Evolutionary conservation across 2,329 filamentous ascomycete genomes (phyloP), one percentile per base, ranked within the genome.

Genomic region (Phaeosphaeriaceae sp.): DNA sequence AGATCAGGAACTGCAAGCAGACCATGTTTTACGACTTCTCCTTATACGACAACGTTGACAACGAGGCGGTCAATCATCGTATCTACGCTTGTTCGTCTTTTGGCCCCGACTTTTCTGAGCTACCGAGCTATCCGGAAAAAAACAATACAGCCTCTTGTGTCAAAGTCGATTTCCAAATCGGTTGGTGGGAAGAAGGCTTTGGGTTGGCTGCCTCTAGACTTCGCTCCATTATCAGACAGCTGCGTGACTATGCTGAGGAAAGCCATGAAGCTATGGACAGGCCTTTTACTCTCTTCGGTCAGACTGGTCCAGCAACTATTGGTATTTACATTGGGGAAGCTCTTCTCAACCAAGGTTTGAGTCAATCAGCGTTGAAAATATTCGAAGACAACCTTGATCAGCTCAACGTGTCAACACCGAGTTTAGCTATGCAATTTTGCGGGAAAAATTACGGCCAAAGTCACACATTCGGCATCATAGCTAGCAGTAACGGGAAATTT

Each of bases 381-480:
- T 36, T 44, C 21, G 42, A 36, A 29, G 42, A 44, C 33, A 44
- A 44, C 20, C 33, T 44, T 30, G 42, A 35, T 30, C 34, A 44
- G 13, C 33, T 44, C 30, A 44, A 44, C 35, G 21, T 44, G 17
- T 35, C 42, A 17, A 35, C 42, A 18, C 42, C 42, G 7, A 44
- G 42, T 26, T 42, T 42, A 17, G 39, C 39, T 17, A 32, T 46
- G 43, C 43, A 46, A 26, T 28, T 46, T 4, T 46, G 43, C 35
- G 34, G 29, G 15, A 28, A 20, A 11, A 23, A 29, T 2, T 37
- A 36, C 29, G 23, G 12, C 20, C 35, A 21, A 20, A 23, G n/a
- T 21, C 42, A 45, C 32, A 45, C 34, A 2, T 44, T 44, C 30
- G 30, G 41, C 18, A 15, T 44, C 30, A 26, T 44, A n/a, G 41